These are phyloP conservation scores for Stachybotrys chartarum DNA, from an alignment of 2,329 filamentous ascomycete species.

Conservation along the genomic window DNA sequence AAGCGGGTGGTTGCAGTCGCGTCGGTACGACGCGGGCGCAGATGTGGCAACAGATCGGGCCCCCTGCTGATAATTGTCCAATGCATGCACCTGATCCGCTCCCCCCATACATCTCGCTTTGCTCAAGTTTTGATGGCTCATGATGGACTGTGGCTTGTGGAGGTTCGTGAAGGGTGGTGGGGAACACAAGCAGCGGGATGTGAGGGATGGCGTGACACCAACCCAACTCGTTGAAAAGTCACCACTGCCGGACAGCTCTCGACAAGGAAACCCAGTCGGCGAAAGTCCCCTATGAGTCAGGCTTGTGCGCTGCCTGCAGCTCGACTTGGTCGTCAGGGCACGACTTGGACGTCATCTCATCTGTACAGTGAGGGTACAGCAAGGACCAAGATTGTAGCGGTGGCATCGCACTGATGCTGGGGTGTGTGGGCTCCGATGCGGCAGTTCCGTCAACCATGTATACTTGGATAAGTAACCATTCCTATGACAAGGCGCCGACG, in stretches of 20 bases:
- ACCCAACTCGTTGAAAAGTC: neutral
- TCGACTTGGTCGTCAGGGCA: neutral
- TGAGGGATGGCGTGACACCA: neutral
- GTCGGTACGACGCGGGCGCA: neutral
- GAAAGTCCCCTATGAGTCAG: neutral
- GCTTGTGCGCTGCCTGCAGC: neutral
- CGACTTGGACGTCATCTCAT: neutral
- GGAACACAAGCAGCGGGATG: neutral
- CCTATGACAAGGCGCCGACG: too few relatives aligned
- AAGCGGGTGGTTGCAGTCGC: neutral
- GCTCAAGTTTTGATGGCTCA: neutral
- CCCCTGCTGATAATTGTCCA: neutral
- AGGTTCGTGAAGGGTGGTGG: neutral
- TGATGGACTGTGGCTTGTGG: neutral
- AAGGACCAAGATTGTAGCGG: neutral
- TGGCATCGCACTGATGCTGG: neutral
- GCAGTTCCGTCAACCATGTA: neutral
- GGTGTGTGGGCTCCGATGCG: neutral
- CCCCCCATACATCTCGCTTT: neutral
- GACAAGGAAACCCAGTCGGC: neutral
- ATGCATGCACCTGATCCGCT: neutral
- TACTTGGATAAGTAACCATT: too few relatives aligned
- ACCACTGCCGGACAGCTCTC: neutral
- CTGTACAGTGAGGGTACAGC: neutral
- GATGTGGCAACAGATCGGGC: neutral